phyloP scores from a whole-genome alignment of 352 stramenopile genomes.

The Pythium phragmiticola region DNA sequence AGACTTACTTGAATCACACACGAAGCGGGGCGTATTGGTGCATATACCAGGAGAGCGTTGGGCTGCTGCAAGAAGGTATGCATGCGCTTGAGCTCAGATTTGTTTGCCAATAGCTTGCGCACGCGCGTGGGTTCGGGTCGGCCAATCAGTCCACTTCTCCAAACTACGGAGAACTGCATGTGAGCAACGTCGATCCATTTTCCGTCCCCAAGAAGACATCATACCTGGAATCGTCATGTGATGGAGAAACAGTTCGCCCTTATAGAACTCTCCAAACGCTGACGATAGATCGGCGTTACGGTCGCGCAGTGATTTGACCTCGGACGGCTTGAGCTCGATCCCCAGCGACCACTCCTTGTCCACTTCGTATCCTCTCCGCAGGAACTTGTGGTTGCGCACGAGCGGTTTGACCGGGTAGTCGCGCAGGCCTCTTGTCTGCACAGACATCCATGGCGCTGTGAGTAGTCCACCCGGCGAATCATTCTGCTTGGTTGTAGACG shows the following conservation, averaged over 20 bases:
- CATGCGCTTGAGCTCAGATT: slow-evolving; percentile 76
- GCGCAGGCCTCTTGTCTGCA: slow-evolving; percentile 34
- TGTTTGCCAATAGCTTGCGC: slow-evolving; percentile 73
- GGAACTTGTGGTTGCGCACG: slow-evolving; percentile 66
- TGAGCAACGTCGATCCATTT: no score
- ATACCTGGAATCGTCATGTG: slow-evolving; percentile 73
- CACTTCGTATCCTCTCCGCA: slow-evolving; percentile 49
- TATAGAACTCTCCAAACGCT: slow-evolving; percentile 75
- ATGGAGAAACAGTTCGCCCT: slow-evolving; percentile 71
- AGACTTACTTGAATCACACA: background rate
- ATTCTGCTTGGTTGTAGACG: background rate
- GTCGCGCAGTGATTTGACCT: slow-evolving; percentile 73
- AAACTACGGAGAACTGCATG: slow-evolving; percentile 28
- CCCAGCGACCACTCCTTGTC: slow-evolving; percentile 76
- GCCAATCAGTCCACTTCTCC: slow-evolving; percentile 71
- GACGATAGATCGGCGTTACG: slow-evolving; percentile 71
- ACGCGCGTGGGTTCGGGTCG: slow-evolving; percentile 64
- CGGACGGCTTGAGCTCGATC: slow-evolving; percentile 66
- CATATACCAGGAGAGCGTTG: slow-evolving; percentile 65
- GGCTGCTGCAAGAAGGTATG: slow-evolving; percentile 58
- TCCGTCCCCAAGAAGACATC: no score
- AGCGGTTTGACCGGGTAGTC: slow-evolving; percentile 63
- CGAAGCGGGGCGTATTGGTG: background rate
- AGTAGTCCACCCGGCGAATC: background rate
- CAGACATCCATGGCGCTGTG: background rate